phyloP scores from a whole-genome alignment of 768 basidiomycete species.

The Baorangia bicolor region DNA sequence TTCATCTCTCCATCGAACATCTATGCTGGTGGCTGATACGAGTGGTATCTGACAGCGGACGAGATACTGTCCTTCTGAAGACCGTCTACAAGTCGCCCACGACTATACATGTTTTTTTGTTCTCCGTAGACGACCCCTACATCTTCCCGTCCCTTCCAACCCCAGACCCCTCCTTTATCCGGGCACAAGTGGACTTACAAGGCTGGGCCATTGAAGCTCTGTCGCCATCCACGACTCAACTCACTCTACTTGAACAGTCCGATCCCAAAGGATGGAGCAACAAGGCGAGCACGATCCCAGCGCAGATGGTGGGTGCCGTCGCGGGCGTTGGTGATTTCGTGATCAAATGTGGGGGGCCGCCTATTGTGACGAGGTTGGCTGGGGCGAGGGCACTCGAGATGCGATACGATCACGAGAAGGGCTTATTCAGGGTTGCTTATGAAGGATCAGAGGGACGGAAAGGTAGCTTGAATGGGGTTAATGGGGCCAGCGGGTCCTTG shows the following conservation, averaged over 20 bases:
- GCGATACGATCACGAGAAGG: conserved; percentile 86
- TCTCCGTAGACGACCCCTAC: conserved; percentile 87
- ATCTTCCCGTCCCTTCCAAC: conserved; percentile 75
- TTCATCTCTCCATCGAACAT: conserved; percentile 5
- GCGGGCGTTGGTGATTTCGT: conserved; percentile 95
- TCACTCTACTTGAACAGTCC: conserved; percentile 93
- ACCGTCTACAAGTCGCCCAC: conserved; percentile 97
- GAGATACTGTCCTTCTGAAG: conserved; percentile 87
- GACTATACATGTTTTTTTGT: conserved; percentile 92
- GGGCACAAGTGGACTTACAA: conserved; percentile 96
- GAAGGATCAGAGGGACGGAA: conserved; percentile 59
- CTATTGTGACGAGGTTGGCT: conserved; percentile 79
- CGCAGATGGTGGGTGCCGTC: conserved; percentile 86
- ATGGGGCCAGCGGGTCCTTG: conserved; percentile 14
- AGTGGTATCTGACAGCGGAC: conserved; percentile 56
- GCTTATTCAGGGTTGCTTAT: conserved; percentile 81
- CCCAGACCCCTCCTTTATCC: conserved; percentile 74
- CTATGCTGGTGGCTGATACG: background rate
- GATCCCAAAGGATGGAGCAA: conserved; percentile 98
- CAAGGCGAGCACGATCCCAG: conserved; percentile 83
- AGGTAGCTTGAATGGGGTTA: conserved; percentile 22
- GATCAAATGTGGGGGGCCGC: conserved; percentile 94
- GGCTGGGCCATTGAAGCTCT: conserved; percentile 97
- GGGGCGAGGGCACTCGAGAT: conserved; percentile 73
- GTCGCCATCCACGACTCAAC: conserved; percentile 90